These are phyloP conservation scores for Botrytis hyacinthi DNA, from an alignment of 2,329 filamentous ascomycete genomes.

Conservation along the genomic window DNA sequence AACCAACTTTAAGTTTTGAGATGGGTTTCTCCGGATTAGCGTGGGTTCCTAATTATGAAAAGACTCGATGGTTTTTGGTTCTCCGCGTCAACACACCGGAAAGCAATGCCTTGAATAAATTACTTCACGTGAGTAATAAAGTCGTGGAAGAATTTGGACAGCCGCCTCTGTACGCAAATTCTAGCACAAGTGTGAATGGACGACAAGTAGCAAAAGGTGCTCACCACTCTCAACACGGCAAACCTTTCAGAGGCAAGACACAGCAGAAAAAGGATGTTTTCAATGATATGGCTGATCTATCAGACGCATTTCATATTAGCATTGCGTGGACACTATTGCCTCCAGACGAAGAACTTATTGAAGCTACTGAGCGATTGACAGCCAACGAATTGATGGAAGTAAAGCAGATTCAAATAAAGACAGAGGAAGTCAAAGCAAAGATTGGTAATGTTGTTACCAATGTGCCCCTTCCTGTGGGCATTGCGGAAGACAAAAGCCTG, in stretches of 20 bases:
- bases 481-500: slow-evolving; percentile 26
- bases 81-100: slow-evolving; percentile 54
- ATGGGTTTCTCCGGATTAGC: slow-evolving; percentile 45
- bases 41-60: slow-evolving; percentile 66
- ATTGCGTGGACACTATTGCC: slow-evolving; percentile 75
- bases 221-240: neutral
- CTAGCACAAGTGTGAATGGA: neutral
- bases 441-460: slow-evolving; percentile 68
- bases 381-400: slow-evolving; percentile 6
- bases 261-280: slow-evolving; percentile 19
- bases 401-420: slow-evolving; percentile 47
- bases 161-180: slow-evolving; percentile 62
- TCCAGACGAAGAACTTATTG: slow-evolving; percentile 47
- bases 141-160: slow-evolving; percentile 61
- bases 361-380: slow-evolving; percentile 38
- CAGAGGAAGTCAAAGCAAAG: slow-evolving; percentile 68
- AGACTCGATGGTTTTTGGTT: slow-evolving; percentile 80
- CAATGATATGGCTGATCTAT: slow-evolving; percentile 42
- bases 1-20: slow-evolving; percentile 28
- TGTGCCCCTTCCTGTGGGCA: slow-evolving; percentile 41
- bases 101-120: slow-evolving; percentile 54
- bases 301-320: slow-evolving; percentile 77
- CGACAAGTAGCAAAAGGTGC: neutral
- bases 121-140: slow-evolving; percentile 68
- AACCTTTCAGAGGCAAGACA: slow-evolving; percentile 12